Base-by-base conservation (phyloP, 2,329 filamentous ascomycete species). In the Didymella lethalis region DNA sequence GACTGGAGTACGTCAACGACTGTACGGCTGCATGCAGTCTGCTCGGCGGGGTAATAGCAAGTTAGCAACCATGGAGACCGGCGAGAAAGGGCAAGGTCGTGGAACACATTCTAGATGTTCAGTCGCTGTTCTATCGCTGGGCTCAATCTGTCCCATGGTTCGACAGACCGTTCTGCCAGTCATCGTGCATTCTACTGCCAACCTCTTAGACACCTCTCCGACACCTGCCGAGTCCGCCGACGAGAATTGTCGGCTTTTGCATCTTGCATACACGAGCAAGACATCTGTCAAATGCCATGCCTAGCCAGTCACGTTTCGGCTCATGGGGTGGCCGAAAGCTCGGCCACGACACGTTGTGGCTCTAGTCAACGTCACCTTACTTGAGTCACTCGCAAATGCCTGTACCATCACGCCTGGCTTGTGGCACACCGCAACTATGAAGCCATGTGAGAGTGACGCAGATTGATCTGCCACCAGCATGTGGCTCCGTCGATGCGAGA, bases 11-110 rank as follows among this genome's bases (percentile, higher is more conserved):
- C 59, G 54, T 53, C 40, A 34, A 61, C 57, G 41, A 58, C 54
- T 32, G 44, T 43, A 50, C 51, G 28, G 28, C 43, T 43, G 34
- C 52, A 16, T n/a, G 28, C 41, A 47, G 40, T 40, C 29, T 44
- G 45, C 23, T 14, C 44, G 41, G 55, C 50, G 64, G 59, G 63
- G 64, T 63, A 62, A 38, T 52, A 51, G 36, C 43, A 44, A 41
- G 61, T 29, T 52, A 51, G 36, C 43, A 44, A 41, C 38, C 32
- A 49, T 26, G 40, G 47, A 47, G 29, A 49, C 43, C 44, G 52
- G 44, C 57, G 56, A 57, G 54, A 48, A 53, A 45, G 45, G 43
- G 50, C 60, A 55, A 50, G 34, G 36, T 44, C 54, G 61, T 64
- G 51, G 51, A 63, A 59, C 59, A 48, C 45, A 26, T 59, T 51